phyloP scores from a whole-genome alignment of 495 filamentous ascomycete species.

The Neurospora pannonica region DNA sequence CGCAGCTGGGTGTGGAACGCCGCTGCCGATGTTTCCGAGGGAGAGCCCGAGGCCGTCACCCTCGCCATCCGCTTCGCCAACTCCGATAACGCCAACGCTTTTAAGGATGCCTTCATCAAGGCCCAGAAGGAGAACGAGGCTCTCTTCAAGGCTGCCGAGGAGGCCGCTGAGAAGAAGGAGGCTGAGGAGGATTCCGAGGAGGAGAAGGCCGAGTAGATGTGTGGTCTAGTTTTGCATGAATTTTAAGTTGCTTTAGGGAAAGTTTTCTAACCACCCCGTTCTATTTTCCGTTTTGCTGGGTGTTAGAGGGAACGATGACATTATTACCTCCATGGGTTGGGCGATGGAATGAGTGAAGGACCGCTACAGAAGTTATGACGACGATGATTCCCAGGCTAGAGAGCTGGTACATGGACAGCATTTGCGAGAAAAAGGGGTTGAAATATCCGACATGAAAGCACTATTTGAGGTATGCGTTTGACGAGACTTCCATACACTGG shows the following conservation, averaged over 20 bases:
- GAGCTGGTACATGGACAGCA: not conserved
- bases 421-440: not conserved
- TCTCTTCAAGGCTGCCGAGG: slow-evolving; percentile 54
- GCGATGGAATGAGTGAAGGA: not conserved
- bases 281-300: not conserved
- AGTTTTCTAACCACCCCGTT: not conserved
- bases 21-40: slow-evolving; percentile 94
- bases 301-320: not conserved
- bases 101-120: slow-evolving; percentile 97
- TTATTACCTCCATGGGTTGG: not conserved
- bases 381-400: not conserved
- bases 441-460: not conserved
- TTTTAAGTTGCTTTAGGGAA: not conserved
- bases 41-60: slow-evolving; percentile 91
- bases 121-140: slow-evolving; percentile 94
- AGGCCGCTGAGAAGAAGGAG: slow-evolving; percentile 15
- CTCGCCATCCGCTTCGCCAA: slow-evolving; percentile 97
- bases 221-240: not conserved
- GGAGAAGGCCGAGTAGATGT: slow-evolving; percentile 13
- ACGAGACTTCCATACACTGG: not conserved
- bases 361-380: not conserved
- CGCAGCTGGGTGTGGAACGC: slow-evolving; percentile 99
- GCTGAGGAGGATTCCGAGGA: slow-evolving; percentile 17
- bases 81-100: slow-evolving; percentile 92
- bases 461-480: not conserved